A percentile compares a stretch with the other conserved stretches of the same genome.
Conservation (phyloP, 1,284 basidiomycete genomes). For the Cryptococcus neoformans region DNA sequence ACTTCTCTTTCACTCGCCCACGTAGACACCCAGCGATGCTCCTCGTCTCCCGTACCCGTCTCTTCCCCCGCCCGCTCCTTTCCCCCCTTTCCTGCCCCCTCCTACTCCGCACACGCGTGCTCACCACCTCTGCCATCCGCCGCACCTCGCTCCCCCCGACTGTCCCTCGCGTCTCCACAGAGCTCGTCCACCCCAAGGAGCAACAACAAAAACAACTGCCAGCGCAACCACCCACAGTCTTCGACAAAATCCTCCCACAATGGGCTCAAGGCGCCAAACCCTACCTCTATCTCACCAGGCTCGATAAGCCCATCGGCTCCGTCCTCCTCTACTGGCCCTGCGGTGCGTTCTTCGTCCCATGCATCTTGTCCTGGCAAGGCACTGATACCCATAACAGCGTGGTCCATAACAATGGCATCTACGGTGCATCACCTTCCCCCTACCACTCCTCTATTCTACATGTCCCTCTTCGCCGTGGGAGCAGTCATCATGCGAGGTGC, state of each 20-base stretch:
- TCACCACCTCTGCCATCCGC: not conserved
- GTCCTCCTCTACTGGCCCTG: conserved; percentile 91
- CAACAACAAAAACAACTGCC: not conserved
- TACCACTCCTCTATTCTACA: conserved; percentile 67
- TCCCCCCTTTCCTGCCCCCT: not conserved
- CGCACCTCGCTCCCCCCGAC: not conserved
- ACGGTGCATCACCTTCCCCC: conserved; percentile 67
- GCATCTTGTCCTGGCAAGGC: not conserved
- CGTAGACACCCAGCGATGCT: not conserved
- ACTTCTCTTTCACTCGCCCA: not conserved
- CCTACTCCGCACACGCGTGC: not conserved
- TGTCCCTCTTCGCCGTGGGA: conserved; percentile 81
- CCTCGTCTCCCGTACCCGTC: not conserved
- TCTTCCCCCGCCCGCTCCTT: not conserved
- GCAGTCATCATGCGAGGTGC: conserved; percentile 96
- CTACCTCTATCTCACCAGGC: conserved; percentile 78
- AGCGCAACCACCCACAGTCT: conserved; percentile 2
- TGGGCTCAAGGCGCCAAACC: conserved; percentile 53
- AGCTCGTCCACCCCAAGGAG: conserved; percentile 2
- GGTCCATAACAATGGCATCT: conserved; percentile 93
- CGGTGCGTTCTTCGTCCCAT: conserved; percentile 57
- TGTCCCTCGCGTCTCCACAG: not conserved
- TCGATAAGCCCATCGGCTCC: conserved; percentile 96
- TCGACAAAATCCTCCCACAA: conserved; percentile 33
- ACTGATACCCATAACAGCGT: conserved; percentile 58